Base-by-base conservation (phyloP, 441 rosid species). In the Gossypium aridum region DNA sequence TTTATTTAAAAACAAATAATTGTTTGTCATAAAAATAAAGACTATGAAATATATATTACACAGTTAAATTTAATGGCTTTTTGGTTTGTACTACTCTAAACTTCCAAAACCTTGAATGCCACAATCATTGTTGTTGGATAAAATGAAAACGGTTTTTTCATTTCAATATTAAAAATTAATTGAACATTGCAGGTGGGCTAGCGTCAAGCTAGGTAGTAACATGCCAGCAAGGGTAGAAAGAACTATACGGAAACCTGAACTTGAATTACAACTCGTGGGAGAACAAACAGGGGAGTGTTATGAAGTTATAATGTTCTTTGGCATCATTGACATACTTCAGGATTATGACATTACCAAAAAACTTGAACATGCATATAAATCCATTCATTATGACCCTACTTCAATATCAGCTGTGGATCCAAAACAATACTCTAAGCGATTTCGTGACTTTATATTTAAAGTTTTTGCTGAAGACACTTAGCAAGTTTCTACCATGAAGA, bases 341-440 rank as follows among this genome's bases (percentile, higher is more conserved):
- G 91, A 90, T 70, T 87, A 88, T 14, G 94, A 90, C 71, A 87
- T 90, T 26, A 90, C 87, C 82, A 90, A 90, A 87, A 90, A 88
- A 80, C 84, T 85, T 2, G 94, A 90, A 80, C 94, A 90, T 43
- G 89, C 91, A 0, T 87, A 87, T 76, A 90, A 90, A 80, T 85
- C 92, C 17, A 78, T 90, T 64, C 94, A 90, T n/a, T 88, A 88
- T 28, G 91, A 90, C 72, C 89, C 89, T 14, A 82, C 86, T 54
- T 90, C 92, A 0, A 90, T 90, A 25, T 90, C 94, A 34, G 91
- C 94, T 3, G 94, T 87, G 12, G 92, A 90, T 79, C 94, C 94
- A 2, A 87, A 81, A 77, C 87, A 84, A 62, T 88, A 90, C 64
- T 88, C 94, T 0, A 88, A 83, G 77, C 88, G 94, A 22, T 90